These are phyloP conservation scores for Talaromyces sp. DNA, from an alignment of 2,329 filamentous ascomycete genomes.

Conservation along the genomic window DNA sequence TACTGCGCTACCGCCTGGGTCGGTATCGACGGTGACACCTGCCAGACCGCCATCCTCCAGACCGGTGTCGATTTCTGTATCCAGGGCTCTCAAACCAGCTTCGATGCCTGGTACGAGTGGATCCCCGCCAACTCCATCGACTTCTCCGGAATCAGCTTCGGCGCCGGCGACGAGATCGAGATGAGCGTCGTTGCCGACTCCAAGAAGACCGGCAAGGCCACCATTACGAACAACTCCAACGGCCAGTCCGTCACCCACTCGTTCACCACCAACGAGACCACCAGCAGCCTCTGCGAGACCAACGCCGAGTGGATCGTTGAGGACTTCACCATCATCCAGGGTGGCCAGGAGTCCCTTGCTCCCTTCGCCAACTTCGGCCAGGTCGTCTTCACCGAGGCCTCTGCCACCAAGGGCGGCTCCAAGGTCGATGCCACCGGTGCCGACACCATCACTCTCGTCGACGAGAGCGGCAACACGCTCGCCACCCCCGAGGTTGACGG, in stretches of 20 bases:
- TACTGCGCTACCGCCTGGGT: constrained; percentile 49
- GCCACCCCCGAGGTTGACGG: constrained; percentile 22
- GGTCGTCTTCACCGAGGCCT: constrained; percentile 34
- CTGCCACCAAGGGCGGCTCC: constrained; percentile 17
- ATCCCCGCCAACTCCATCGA: constrained; percentile 52
- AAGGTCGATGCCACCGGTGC: constrained; percentile 27
- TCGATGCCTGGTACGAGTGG: constrained; percentile 58
- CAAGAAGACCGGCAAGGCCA: constrained; percentile 39
- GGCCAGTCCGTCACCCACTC: constrained; percentile 50
- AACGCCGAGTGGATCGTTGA: constrained; percentile 62
- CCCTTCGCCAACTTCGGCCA: constrained; percentile 44
- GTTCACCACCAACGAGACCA: constrained; percentile 35
- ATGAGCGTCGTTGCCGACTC: constrained; percentile 37
- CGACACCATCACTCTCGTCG: constrained; percentile 42
- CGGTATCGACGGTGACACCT: constrained; percentile 57
- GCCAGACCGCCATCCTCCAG: constrained; percentile 49
- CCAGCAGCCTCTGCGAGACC: constrained; percentile 45
- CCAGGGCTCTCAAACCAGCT: constrained; percentile 31
- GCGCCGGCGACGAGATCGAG: constrained; percentile 41
- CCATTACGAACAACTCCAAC: constrained; percentile 48
- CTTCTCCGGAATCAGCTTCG: constrained; percentile 43
- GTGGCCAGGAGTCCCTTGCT: constrained; percentile 34
- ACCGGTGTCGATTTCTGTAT: constrained; percentile 53
- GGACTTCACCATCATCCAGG: constrained; percentile 39
- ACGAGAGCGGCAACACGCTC: constrained; percentile 34